These are phyloP conservation scores for Phytophthora cactorum DNA, from an alignment of 352 stramenopile genomes.

Conservation along the genomic window DNA sequence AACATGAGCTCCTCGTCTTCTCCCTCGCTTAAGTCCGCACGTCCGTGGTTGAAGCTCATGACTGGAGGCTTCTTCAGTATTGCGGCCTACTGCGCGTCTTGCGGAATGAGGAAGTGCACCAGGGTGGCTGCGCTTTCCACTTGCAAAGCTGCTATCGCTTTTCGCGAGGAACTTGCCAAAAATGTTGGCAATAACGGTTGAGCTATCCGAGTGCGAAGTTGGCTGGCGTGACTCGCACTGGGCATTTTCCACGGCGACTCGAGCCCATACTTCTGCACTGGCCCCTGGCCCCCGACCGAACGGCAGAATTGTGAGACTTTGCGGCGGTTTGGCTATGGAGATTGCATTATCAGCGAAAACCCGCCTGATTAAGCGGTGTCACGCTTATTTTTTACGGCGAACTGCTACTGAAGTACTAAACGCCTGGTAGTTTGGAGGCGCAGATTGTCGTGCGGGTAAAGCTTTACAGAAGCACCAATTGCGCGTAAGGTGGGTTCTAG, in stretches of 20 bases:
- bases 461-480: too few relatives aligned
- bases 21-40: constrained; percentile 19
- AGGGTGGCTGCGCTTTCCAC: neutral
- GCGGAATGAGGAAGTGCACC: constrained; percentile 29
- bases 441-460: too few relatives aligned
- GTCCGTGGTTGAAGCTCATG: constrained; percentile 14
- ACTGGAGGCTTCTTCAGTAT: neutral
- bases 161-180: constrained; percentile 25
- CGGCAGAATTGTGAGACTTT: constrained; percentile 24
- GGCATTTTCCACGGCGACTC: constrained; percentile 27
- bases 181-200: constrained; percentile 22
- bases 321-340: constrained; percentile 1
- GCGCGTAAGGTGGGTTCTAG: neutral
- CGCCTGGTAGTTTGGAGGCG: too few relatives aligned
- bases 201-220: constrained; percentile 7
- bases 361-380: constrained; percentile 11
- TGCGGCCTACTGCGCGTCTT: constrained; percentile 26
- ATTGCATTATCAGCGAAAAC: constrained; percentile 3
- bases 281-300: constrained; percentile 12
- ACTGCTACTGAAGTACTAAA: neutral
- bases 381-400: constrained; percentile 6
- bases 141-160: constrained; percentile 30
- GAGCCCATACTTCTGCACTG: constrained; percentile 22
- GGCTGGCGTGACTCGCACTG: constrained; percentile 6
- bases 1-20: constrained; percentile 84